Base-by-base conservation (phyloP, 495 filamentous ascomycete genomes). In the Podospora tetraspora region DNA sequence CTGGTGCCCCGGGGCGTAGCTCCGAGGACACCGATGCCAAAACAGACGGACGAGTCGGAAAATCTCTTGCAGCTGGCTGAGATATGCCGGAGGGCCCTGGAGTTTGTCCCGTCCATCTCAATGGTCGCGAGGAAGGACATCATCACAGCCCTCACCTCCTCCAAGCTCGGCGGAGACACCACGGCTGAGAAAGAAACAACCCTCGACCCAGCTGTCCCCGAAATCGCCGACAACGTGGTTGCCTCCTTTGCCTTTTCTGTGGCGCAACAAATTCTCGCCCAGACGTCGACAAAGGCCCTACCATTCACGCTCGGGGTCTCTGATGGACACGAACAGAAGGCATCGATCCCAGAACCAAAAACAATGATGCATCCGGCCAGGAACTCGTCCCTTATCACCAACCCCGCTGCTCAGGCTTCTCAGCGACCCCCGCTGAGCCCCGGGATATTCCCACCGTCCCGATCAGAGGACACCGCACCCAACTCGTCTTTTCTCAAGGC, bases 171-270 rank as follows among this genome's bases (percentile, higher is more conserved):
- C 1, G 75, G 79, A 12, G 70, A 43, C 21, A 71, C 73, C 24
- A 68, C 65, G 34, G 64, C 64, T 3, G 64, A 13, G 2, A n/a
- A 64, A 3, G n/a, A 70, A 3, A 5, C 37, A 8, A 21, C 63
- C 3, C 19, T 70, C 0, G 80, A 83, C 66, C 72, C 79, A 16
- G 59, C 78, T 0, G 70, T 77, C 3, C 73, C 74, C 43, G 84
- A 88, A 69, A 78, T 92, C 19, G 86, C 95, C 59, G 90, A 93
- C 72, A 93, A 95, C 72, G 74, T 97, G 5, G 88, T 97, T 10
- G 89, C 88, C 6, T 93, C 92, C 0, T 97, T 94, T 86, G 90
- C 87, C 10, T 97, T 92, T 74, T 88, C 90, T 27, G 89, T 91
- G 25, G 84, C 89, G 10, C 87, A 90, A 71, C 91, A 94, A 69